These are phyloP conservation scores for Thraustochytrium sp. DNA, from an alignment of 352 stramenopile genomes.

Conservation along the genomic window DNA sequence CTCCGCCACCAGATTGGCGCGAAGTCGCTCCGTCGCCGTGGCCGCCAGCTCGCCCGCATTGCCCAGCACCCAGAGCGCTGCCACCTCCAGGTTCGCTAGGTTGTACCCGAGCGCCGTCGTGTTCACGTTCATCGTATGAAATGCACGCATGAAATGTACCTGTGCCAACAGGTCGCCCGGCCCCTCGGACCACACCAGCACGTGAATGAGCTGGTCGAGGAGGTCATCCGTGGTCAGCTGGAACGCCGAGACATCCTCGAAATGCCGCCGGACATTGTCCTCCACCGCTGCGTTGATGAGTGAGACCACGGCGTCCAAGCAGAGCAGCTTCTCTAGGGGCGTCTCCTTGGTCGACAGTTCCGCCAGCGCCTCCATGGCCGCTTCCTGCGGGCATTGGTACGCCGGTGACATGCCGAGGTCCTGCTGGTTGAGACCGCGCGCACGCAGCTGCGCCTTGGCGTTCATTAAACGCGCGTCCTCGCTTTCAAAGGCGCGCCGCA, in stretches of 20 bases:
- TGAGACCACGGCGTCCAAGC: background rate
- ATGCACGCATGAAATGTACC: slow-evolving; percentile 25
- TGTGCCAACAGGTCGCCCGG: background rate
- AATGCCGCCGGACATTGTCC: background rate
- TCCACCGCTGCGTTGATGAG: slow-evolving; percentile 17
- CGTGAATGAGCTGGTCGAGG: slow-evolving; percentile 30
- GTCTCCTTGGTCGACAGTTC: background rate
- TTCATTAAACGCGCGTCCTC: background rate
- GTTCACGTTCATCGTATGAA: slow-evolving; percentile 38
- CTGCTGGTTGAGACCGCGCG: background rate
- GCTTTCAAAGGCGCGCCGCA: background rate
- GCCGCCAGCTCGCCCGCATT: background rate
- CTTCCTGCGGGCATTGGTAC: slow-evolving; percentile 6
- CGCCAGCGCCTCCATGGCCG: background rate
- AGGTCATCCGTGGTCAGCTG: slow-evolving; percentile 35
- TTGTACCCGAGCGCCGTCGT: slow-evolving; percentile 33
- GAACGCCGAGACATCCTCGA: slow-evolving; percentile 4
- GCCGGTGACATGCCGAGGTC: slow-evolving; percentile 13
- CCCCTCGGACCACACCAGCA: slow-evolving; percentile 8
- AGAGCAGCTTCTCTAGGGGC: slow-evolving; percentile 3
- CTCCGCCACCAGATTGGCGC: background rate
- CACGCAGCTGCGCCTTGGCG: background rate
- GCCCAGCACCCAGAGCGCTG: background rate
- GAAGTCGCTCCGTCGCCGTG: background rate
- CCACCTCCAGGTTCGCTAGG: slow-evolving; percentile 29